Evolutionary conservation across 768 basidiomycete species (phyloP), one percentile per base, ranked within the genome.

Genomic region (Leucocoprinus leucothites): DNA sequence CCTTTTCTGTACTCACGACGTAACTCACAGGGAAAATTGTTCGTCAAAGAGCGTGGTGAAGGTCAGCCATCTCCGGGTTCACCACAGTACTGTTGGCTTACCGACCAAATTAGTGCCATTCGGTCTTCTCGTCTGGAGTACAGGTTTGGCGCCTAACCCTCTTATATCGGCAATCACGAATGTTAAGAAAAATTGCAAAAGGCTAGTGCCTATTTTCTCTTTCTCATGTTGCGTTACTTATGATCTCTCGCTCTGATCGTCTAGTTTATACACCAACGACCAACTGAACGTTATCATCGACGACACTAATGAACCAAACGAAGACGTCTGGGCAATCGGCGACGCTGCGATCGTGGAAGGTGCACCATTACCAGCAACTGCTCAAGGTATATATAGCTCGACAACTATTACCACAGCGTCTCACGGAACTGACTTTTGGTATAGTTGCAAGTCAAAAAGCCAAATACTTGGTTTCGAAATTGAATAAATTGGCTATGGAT

Each of bases 61-160:
- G 83, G 87, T 85, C 34, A 22, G 8, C 18, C 24, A 18, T 57
- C 38, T 58, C 52, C 59, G 35, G 41, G 26, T 24, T 48, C 43
- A 40, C 60, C 42, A 11, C 49, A 25, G 9, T 19, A 16, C 16
- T 9, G 26, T 47, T 47, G 7, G 21, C 35, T 53, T 48, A 46
- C 44, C 16, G 9, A 57, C 4, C 50, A 44, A 36, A 57, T 11
- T 57, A 91, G 91, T 91, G 35, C 85, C 82, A 5, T 90, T 87
- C 66, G 91, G 93, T 22, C 72, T 94, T 19, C 78, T 91, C 9
- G 90, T 94, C 14, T 94, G 92, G 92, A 87, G 85, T 57, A 94
- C 93, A 1, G 93, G 92, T 1, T 74, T 94, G 2, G 80, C 89
- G 4, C 83, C 90, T 3, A 94, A 94, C 65, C 91, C 93, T 6